Conservation (phyloP, 495 filamentous ascomycete genomes). For the Elaphomyces granulatus region DNA sequence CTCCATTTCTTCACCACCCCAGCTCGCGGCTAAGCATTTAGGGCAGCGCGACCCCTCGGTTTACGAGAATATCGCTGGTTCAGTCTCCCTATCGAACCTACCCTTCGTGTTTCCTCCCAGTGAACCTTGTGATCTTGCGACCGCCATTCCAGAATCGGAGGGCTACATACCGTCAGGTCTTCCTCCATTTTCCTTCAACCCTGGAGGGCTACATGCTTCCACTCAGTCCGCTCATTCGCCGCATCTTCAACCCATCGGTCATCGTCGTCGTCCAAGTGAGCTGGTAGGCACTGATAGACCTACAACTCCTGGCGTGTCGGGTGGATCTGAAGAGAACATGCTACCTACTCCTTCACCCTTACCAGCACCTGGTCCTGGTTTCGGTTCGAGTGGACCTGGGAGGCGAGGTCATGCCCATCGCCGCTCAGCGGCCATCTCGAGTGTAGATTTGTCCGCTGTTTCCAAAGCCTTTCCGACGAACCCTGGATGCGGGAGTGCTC, state of each 20-base stretch:
- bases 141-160: not conserved
- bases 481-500: conserved; percentile 46
- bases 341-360: conserved; percentile 31
- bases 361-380: conserved; percentile 30
- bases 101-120: conserved; percentile 54
- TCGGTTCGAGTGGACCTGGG: conserved; percentile 28
- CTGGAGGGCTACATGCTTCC: conserved; percentile 23
- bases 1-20: conserved; percentile 25
- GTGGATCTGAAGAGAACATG: conserved; percentile 39
- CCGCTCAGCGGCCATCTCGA: conserved; percentile 77
- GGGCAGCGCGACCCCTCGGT: conserved; percentile 12
- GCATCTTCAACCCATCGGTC: conserved; percentile 34
- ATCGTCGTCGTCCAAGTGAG: conserved; percentile 63
- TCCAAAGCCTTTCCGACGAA: conserved; percentile 39
- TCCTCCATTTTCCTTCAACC: conserved; percentile 54
- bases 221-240: conserved; percentile 19
- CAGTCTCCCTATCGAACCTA: conserved; percentile 58
- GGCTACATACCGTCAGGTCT: conserved; percentile 28
- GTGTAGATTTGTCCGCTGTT: conserved; percentile 62
- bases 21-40: conserved; percentile 20
- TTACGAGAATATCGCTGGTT: conserved; percentile 14
- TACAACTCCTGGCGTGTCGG: conserved; percentile 40
- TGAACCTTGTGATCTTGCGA: conserved; percentile 12
- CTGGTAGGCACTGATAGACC: conserved; percentile 62
- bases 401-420: conserved; percentile 69